Base-by-base conservation (phyloP, 2,329 filamentous ascomycete genomes). In the Myriosclerotinia curreyana region DNA sequence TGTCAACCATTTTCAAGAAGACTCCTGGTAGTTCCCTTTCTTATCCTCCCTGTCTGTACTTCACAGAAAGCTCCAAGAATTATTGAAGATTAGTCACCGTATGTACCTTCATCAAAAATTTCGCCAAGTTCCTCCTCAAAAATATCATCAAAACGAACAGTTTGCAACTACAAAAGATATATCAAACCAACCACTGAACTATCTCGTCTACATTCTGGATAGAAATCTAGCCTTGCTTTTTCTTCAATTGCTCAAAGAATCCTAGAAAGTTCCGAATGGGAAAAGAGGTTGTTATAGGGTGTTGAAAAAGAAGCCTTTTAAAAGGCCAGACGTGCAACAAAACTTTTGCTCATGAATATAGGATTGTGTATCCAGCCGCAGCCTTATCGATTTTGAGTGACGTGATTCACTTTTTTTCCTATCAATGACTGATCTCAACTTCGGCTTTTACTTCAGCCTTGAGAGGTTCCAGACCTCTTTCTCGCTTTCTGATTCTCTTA, bases 211-310 rank as follows among this genome's bases (percentile, higher is more conserved):
- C 3, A 15, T 40, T 17, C 28, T 53, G n/a, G 3, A 25, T 17
- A 38, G 2, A 38, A 7, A 8, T 14, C 1, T 25, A 12, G 8
- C 2, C 9, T n/a, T 22, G 2, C 20, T 17, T 46, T 8, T 8
- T 36, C 9, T 11, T 1, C n/a, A 7, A 4, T 12, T 1, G 4
- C 17, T 17, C 2, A 5, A 5, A 3, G 12, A 6, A 1, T 15
- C 34, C 9, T 8, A 9, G 20, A 15, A 34, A 17, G 25, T 34
- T 44, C 44, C 6, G 25, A 22, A 1, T 3, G 12, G 12, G 12
- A 3, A 14, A 22, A 34, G 20, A 22, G 5, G 6, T 8, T 44
- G 9, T 4, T 44, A 6, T 46, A 17, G 6, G 0, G 12, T 22
- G 7, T 6, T 58, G 4, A 34, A 17, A 46, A 20, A 51, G 28